Percentiles rank a stretch among this genome's conserved stretches.
These are phyloP conservation scores for Sclerotinia sclerotiorum DNA, from an alignment of 2,329 filamentous ascomycete genomes.

Conservation along the genomic window DNA sequence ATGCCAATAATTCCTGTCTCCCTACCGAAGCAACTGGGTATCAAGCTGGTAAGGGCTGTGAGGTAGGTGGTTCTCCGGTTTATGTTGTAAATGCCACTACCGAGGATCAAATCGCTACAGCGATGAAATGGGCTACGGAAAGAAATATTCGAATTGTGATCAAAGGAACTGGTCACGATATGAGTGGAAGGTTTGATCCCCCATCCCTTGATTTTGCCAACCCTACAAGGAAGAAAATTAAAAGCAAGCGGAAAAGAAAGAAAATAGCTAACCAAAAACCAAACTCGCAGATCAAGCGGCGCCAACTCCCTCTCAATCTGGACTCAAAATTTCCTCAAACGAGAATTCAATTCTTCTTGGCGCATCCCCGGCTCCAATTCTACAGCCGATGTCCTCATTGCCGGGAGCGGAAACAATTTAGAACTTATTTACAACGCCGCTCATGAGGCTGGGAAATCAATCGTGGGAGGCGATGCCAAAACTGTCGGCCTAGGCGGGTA, in stretches of 20 bases:
- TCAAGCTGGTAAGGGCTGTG: background rate
- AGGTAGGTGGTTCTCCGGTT: constrained; percentile 38
- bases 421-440: constrained; percentile 8
- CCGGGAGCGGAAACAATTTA: constrained; percentile 21
- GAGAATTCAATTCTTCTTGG: constrained; percentile 12
- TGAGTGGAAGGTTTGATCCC: constrained; percentile 10
- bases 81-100: constrained; percentile 45
- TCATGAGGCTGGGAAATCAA: background rate
- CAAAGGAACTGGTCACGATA: constrained; percentile 49
- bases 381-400: constrained; percentile 18
- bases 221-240: no score
- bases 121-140: constrained; percentile 48
- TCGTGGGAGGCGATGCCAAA: constrained; percentile 15
- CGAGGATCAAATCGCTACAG: constrained; percentile 41
- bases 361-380: background rate
- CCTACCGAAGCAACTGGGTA: background rate
- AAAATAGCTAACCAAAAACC: constrained; percentile 28
- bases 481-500: constrained; percentile 39
- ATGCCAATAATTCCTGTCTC: constrained; percentile 49
- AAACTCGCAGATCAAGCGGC: constrained; percentile 33
- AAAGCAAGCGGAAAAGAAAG: constrained; percentile 30
- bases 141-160: constrained; percentile 47
- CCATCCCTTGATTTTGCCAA: no score
- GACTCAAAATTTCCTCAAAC: constrained; percentile 23
- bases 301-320: constrained; percentile 29